phyloP scores from a whole-genome alignment of 257 asterid genomes.

The Cruciata laevipes region DNA sequence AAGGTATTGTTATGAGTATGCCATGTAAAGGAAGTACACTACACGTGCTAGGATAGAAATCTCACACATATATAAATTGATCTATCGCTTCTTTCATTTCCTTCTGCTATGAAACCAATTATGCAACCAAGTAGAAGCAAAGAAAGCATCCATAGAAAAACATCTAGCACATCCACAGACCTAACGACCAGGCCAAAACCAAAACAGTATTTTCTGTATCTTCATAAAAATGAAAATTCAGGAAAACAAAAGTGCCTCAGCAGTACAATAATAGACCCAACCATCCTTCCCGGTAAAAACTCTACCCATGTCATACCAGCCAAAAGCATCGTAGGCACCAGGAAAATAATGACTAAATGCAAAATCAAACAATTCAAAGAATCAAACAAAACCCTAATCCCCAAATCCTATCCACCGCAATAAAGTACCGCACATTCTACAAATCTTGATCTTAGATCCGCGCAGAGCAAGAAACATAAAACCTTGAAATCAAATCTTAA shows the following conservation, averaged over 20 bases:
- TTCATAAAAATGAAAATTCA: not conserved
- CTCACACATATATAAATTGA: too few relatives aligned
- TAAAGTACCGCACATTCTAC: not conserved
- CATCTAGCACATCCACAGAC: not conserved
- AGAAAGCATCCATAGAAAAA: not conserved
- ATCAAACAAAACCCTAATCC: constrained; percentile 14
- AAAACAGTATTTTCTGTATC: not conserved
- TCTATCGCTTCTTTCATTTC: not conserved
- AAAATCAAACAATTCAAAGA: not conserved
- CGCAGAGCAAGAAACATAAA: not conserved
- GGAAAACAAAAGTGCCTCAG: not conserved
- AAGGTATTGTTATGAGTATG: not conserved
- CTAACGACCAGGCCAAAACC: not conserved
- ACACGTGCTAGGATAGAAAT: too few relatives aligned
- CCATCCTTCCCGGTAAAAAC: not conserved
- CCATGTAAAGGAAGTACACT: too few relatives aligned
- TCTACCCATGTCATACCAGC: not conserved
- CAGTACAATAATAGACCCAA: not conserved
- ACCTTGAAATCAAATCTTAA: not conserved
- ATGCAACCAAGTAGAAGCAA: not conserved
- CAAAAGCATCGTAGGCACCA: too few relatives aligned
- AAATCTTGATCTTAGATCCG: constrained; percentile 18
- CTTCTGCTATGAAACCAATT: not conserved
- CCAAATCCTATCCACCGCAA: constrained; percentile 4
- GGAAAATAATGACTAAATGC: not conserved